Conservation (phyloP, 176 grass and related monocot species). For the Oryza officinalis region DNA sequence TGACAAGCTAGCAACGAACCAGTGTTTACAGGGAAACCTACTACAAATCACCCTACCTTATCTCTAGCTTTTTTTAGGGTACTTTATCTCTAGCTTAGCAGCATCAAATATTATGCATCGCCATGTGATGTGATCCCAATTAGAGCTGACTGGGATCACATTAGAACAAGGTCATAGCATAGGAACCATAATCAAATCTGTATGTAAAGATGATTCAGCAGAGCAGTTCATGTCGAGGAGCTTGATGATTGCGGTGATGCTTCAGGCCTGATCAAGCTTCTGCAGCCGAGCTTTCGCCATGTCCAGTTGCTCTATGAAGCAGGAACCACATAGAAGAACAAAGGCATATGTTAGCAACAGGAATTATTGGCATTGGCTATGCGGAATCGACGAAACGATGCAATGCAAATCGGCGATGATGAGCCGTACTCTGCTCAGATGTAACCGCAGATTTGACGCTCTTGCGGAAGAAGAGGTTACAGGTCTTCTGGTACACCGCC, state of each 20-base stretch:
- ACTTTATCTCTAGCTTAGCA: not conserved
- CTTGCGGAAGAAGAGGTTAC: conserved; percentile 51
- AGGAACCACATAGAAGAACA: not conserved
- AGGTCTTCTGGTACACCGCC: conserved; percentile 42
- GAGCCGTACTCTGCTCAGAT: conserved; percentile 34
- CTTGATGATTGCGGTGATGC: not conserved
- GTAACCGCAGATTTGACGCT: conserved; percentile 30
- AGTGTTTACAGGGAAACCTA: not conserved
- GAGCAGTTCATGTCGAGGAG: not conserved
- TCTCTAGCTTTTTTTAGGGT: not conserved
- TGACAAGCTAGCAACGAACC: not conserved
- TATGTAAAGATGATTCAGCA: not conserved
- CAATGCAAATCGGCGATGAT: not conserved
- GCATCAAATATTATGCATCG: not conserved
- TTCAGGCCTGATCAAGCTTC: conserved; percentile 46
- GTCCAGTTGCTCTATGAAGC: conserved; percentile 43
- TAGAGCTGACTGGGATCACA: not conserved
- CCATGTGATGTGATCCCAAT: not conserved
- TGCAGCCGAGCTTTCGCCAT: conserved; percentile 23
- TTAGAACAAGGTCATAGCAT: not conserved
- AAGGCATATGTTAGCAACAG: conserved; percentile 12
- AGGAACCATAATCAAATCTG: not conserved
- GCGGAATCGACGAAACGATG: not conserved
- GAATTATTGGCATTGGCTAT: not conserved
- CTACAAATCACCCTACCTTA: not conserved